phyloP scores from a whole-genome alignment of 306 rosid species.

The Casuarina cunninghamiana region DNA sequence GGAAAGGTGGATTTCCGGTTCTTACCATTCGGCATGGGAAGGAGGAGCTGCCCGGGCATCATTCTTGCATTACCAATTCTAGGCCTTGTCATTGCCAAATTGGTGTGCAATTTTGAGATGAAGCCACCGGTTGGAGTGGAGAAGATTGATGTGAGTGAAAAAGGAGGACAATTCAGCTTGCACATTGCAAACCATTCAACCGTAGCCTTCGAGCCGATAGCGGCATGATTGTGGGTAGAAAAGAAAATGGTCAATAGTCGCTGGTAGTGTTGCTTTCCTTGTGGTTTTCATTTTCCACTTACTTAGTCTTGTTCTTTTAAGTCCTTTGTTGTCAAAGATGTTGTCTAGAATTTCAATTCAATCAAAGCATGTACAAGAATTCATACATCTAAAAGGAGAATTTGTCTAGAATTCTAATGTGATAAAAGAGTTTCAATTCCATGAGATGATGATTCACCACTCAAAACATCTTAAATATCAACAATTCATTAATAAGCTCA shows the following conservation, averaged over 20 bases:
- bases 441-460: no score
- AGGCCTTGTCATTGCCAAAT: conserved; percentile 58
- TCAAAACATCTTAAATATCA: no score
- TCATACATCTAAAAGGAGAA: background rate
- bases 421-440: no score
- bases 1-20: conserved; percentile 73
- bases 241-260: background rate
- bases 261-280: background rate
- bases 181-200: conserved; percentile 74
- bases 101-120: conserved; percentile 65
- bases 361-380: background rate
- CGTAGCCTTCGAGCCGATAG: conserved; percentile 39
- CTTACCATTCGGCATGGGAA: conserved; percentile 80
- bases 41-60: conserved; percentile 89
- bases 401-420: no score
- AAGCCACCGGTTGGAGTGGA: conserved; percentile 35
- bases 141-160: conserved; percentile 62
- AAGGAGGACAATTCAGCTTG: conserved; percentile 80
- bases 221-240: background rate
- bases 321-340: background rate
- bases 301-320: background rate
- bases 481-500: no score
- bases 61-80: conserved; percentile 82
- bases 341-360: background rate
- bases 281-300: background rate